phyloP scores from a whole-genome alignment of 2,329 filamentous ascomycete genomes.

The Canariomyces notabilis region DNA sequence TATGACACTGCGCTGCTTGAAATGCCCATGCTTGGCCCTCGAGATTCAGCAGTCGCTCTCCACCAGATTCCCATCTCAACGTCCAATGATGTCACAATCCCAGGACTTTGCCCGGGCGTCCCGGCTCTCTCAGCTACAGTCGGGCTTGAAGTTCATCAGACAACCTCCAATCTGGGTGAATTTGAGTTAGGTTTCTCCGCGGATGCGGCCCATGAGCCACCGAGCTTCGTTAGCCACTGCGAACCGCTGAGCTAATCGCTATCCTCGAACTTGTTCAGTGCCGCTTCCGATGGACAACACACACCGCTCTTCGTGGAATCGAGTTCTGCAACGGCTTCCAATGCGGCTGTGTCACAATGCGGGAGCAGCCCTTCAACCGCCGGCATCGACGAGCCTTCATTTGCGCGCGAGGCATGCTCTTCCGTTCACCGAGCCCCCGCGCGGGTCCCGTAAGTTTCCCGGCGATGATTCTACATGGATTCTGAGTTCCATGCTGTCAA shows the following conservation, averaged over 20 bases:
- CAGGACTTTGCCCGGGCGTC: too few species aligned
- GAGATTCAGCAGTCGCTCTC: too few species aligned
- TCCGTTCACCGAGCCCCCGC: neutral
- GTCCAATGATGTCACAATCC: too few species aligned
- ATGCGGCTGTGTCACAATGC: neutral
- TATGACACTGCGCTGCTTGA: neutral
- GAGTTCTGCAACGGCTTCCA: neutral
- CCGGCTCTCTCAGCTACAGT: too few species aligned
- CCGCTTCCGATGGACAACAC: neutral
- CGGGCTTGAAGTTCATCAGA: too few species aligned
- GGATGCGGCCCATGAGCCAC: neutral
- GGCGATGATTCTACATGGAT: too few species aligned
- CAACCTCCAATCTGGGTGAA: too few species aligned
- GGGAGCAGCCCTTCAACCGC: neutral
- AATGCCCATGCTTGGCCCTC: neutral
- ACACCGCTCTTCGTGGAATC: neutral
- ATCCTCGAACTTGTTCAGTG: neutral
- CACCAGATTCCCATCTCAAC: too few species aligned
- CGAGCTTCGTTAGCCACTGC: neutral
- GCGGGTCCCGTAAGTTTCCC: neutral
- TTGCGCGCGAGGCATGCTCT: neutral
- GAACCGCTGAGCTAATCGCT: neutral
- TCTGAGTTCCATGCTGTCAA: neutral
- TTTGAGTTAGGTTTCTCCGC: too few species aligned
- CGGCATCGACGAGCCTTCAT: neutral